Evolutionary conservation across 2,329 filamentous ascomycete genomes (phyloP).

Genomic region (Cladophialophora psammophila): DNA sequence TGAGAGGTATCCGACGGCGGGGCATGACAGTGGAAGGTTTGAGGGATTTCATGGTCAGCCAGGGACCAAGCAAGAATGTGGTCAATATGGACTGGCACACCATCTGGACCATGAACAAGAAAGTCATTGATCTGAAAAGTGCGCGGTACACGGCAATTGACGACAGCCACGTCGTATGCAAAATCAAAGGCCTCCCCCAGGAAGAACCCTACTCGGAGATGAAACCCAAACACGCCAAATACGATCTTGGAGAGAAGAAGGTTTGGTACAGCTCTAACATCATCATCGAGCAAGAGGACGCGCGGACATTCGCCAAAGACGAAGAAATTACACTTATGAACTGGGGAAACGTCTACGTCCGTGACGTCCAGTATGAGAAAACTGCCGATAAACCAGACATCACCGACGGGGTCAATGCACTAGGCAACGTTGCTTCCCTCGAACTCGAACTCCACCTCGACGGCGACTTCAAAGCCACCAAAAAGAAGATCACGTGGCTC

Average conservation of each 20-base stretch:
- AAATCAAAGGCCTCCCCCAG: conserved; percentile 67
- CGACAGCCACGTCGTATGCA: conserved; percentile 42
- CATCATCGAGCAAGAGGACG: conserved; percentile 46
- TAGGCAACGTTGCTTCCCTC: conserved; percentile 67
- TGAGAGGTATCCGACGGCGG: conserved; percentile 58
- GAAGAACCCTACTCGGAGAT: conserved; percentile 50
- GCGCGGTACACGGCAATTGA: conserved; percentile 45
- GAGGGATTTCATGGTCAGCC: conserved; percentile 59
- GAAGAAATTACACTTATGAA: conserved; percentile 49
- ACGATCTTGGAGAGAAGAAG: conserved; percentile 46
- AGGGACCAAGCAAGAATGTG: conserved; percentile 58
- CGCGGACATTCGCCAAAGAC: conserved; percentile 43
- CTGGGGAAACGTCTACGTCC: conserved; percentile 44
- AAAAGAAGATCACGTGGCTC: conserved; percentile 92
- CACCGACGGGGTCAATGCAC: conserved; percentile 34
- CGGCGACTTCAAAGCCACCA: conserved; percentile 85
- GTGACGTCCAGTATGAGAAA: conserved; percentile 37
- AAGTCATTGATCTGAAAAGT: conserved; percentile 74
- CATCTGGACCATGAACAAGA: conserved; percentile 71
- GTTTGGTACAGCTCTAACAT: conserved; percentile 44
- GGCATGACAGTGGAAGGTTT: conserved; percentile 59
- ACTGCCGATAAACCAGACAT: conserved; percentile 34
- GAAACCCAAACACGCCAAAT: conserved; percentile 46
- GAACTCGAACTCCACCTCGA: conserved; percentile 80
- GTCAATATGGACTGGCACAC: conserved; percentile 59